Conservation (phyloP, 306 rosid species). For the Crotalaria pallida region DNA sequence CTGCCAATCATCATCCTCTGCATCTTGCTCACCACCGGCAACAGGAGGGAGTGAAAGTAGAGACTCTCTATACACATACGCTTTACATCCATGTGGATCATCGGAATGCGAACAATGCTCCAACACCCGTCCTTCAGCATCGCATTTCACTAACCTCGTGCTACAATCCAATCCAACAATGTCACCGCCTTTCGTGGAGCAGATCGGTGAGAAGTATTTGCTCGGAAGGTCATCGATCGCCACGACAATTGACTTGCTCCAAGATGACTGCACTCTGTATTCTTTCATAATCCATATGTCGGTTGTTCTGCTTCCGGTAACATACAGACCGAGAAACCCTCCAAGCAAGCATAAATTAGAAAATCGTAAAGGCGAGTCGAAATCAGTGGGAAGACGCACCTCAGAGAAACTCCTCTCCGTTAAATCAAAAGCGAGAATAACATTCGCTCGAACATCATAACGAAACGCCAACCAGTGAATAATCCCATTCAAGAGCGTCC, state of each 20-base stretch:
- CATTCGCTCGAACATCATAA: background rate
- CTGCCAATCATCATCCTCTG: background rate
- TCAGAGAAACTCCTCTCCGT: background rate
- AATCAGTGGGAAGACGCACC: background rate
- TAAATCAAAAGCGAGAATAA: conserved; percentile 19
- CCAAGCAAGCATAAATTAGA: background rate
- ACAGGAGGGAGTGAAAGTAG: conserved; percentile 22
- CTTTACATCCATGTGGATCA: background rate
- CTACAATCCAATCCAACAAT: background rate
- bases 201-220: background rate
- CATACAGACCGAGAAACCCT: background rate
- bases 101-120: background rate
- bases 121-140: background rate
- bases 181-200: conserved; percentile 4
- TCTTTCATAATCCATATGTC: conserved; percentile 27
- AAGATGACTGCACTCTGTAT: conserved; percentile 16
- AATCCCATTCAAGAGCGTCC: background rate
- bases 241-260: conserved; percentile 14
- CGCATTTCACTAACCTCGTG: background rate
- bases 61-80: conserved; percentile 4
- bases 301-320: background rate
- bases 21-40: background rate
- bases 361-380: background rate
- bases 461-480: background rate
- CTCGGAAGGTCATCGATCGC: background rate